Conservation (phyloP, 2,329 filamentous ascomycete species). For the Myriosclerotinia duriaeana region DNA sequence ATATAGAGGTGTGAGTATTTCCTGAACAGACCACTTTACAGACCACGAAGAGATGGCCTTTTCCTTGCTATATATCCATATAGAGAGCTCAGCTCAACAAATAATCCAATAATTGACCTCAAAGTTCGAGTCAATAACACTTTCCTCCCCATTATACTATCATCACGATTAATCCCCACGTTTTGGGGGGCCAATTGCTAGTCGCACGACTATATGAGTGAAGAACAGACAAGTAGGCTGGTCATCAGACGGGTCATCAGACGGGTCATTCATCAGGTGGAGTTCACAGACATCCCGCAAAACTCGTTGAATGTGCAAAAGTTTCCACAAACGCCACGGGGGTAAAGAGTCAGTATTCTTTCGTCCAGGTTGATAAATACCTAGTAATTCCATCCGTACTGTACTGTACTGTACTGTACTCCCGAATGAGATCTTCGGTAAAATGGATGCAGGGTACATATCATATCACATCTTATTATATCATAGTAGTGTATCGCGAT, state of each 20-base stretch:
- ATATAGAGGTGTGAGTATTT: slow-evolving; percentile 1
- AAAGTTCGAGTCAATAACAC: neutral
- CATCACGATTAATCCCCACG: neutral
- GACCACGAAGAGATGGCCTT: neutral
- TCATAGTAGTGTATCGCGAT: too few species aligned
- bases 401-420: too few species aligned
- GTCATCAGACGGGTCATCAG: too few species aligned
- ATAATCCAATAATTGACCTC: neutral
- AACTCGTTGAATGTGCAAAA: neutral
- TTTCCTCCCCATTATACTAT: too few species aligned
- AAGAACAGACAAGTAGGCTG: too few species aligned
- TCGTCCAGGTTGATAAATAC: too few species aligned
- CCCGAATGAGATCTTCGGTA: too few species aligned
- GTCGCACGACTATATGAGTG: neutral
- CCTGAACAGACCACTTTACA: neutral
- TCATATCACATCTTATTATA: too few species aligned
- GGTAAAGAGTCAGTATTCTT: neutral
- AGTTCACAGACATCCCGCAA: neutral
- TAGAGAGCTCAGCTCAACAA: neutral
- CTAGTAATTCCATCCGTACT: too few species aligned
- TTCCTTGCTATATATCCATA: neutral
- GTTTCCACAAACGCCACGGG: neutral
- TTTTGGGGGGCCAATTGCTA: neutral
- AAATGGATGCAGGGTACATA: too few species aligned
- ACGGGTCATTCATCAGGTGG: neutral